Evolutionary conservation across 1,139 yeast species (phyloP).

Genomic region (Torulaspora globosa): DNA sequence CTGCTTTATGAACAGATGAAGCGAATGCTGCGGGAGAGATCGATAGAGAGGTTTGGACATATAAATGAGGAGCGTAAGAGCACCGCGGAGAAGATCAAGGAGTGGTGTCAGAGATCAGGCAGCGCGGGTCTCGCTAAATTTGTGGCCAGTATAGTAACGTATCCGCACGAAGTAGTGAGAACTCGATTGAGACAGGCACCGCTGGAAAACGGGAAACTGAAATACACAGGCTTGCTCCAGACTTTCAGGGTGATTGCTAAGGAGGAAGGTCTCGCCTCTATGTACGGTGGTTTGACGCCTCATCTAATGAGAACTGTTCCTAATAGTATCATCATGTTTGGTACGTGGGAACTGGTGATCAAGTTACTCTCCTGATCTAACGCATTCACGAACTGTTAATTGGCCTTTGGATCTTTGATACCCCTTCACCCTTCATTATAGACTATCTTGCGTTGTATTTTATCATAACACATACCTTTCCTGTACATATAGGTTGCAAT

Average conservation of each 20-base stretch:
- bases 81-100: constrained; percentile 61
- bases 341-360: constrained; percentile 95
- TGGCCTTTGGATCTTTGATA: background rate
- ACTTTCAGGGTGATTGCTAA: constrained; percentile 76
- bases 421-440: constrained; percentile 7
- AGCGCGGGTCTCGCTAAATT: constrained; percentile 97
- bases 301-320: constrained; percentile 96
- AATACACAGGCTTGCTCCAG: constrained; percentile 85
- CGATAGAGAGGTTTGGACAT: constrained; percentile 41
- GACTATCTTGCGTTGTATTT: background rate
- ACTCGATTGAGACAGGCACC: constrained; percentile 97
- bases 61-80: constrained; percentile 47
- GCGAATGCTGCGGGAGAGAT: constrained; percentile 55
- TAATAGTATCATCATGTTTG: constrained; percentile 96
- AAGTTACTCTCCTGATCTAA: constrained; percentile 49
- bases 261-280: constrained; percentile 88
- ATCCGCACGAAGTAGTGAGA: constrained; percentile 96
- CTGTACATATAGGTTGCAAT: constrained; percentile 2
- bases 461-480: background rate
- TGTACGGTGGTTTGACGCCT: constrained; percentile 98
- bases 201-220: constrained; percentile 67
- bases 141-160: constrained; percentile 85
- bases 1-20: constrained; percentile 95
- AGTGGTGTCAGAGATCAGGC: constrained; percentile 96
- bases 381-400: background rate